Conservation (phyloP, 208 protist genomes). For the Trypanosoma caninum region DNA sequence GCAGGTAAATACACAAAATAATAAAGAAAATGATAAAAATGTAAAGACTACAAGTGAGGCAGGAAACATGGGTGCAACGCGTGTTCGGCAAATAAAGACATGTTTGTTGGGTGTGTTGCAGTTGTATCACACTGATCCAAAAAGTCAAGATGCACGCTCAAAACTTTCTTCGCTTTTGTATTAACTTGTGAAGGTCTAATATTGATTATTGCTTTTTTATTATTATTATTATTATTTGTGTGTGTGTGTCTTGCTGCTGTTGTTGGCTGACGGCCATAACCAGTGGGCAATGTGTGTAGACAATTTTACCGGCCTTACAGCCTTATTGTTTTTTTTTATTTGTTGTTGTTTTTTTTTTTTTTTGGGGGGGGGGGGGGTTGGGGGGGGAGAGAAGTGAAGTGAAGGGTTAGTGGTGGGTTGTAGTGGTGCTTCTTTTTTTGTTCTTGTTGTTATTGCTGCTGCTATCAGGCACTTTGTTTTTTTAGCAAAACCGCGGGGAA, state of each 20-base stretch:
- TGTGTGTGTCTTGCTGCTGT: neutral
- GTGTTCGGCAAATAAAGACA: constrained; percentile 52
- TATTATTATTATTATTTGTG: neutral
- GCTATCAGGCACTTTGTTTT: neutral
- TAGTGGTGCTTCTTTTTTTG: neutral
- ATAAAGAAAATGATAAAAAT: neutral
- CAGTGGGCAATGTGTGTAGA: no score
- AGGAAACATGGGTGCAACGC: constrained; percentile 24
- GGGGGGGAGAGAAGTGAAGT: no score
- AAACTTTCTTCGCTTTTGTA: constrained; percentile 71
- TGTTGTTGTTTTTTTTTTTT: neutral
- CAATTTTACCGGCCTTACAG: neutral
- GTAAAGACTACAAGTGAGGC: neutral
- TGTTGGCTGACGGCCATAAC: neutral
- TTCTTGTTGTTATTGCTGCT: neutral
- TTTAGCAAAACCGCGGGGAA: no score
- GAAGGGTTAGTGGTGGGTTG: no score
- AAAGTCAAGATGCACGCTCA: constrained; percentile 58
- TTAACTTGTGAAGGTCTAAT: no score
- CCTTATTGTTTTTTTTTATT: neutral
- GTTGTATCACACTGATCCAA: constrained; percentile 54
- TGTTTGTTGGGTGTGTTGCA: constrained; percentile 63
- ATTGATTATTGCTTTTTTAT: neutral
- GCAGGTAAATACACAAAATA: no score
- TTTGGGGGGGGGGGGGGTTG: neutral